Conservation (phyloP, 441 rosid species). For the Sinapis alba region DNA sequence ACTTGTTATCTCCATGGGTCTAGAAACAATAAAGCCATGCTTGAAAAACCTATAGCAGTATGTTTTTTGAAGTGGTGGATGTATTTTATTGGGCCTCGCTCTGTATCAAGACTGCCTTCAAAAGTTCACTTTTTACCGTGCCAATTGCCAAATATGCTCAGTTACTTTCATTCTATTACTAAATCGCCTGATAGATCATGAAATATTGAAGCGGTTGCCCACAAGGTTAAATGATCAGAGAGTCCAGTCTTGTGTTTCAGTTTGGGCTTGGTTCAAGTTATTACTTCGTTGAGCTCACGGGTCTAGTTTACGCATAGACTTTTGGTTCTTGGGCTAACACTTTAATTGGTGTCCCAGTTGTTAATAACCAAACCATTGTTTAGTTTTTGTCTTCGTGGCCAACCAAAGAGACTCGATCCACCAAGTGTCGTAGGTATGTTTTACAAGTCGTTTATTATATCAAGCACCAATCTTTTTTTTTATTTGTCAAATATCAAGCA, state of each 20-base stretch:
- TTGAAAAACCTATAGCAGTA: conserved; percentile 1
- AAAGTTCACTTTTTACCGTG: background rate
- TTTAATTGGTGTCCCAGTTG: background rate
- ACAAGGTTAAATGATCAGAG: too few species aligned
- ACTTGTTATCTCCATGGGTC: background rate
- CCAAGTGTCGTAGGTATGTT: background rate
- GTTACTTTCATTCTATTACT: background rate
- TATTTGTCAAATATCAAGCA: background rate
- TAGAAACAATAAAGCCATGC: background rate
- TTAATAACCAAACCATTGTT: background rate
- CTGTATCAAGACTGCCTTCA: conserved; percentile 7
- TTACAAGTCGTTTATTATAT: background rate
- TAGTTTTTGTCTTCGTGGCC: background rate
- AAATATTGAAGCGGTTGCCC: background rate
- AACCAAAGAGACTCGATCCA: background rate
- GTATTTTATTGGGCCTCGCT: background rate
- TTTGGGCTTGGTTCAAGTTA: too few species aligned
- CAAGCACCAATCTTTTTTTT: background rate
- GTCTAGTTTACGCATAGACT: background rate
- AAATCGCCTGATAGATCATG: background rate
- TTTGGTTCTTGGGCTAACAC: background rate
- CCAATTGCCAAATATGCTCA: background rate
- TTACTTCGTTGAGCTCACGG: background rate
- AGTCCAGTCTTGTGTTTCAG: too few species aligned
- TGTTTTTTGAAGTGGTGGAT: background rate